Evolutionary conservation across 1,284 basidiomycete species (phyloP).

Genomic region (Leccinum fallax): DNA sequence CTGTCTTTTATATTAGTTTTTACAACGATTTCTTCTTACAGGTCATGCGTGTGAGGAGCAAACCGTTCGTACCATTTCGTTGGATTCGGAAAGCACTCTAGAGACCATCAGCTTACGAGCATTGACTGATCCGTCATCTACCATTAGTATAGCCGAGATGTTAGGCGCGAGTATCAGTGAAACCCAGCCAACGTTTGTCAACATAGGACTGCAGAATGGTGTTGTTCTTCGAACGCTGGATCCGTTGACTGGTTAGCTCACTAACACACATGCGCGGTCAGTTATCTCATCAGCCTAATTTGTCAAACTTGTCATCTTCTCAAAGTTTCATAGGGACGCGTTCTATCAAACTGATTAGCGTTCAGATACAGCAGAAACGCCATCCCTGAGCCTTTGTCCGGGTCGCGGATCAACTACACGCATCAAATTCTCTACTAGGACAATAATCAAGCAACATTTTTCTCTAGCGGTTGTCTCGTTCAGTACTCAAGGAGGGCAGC

Average conservation of each 20-base stretch:
- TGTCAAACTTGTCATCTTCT: too few species aligned
- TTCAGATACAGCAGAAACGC: too few species aligned
- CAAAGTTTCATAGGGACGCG: too few species aligned
- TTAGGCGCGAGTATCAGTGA: constrained; percentile 96
- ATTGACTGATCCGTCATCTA: constrained; percentile 91
- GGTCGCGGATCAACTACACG: too few species aligned
- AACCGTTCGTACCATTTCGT: constrained; percentile 95
- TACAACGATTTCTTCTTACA: constrained; percentile 35
- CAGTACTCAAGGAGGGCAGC: too few species aligned
- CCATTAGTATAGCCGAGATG: constrained; percentile 98
- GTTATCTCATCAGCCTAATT: too few species aligned
- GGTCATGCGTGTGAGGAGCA: constrained; percentile 99
- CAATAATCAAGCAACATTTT: too few species aligned
- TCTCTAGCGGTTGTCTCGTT: too few species aligned
- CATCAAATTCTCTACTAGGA: too few species aligned
- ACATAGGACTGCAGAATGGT: constrained; percentile 96
- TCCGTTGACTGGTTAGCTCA: constrained; percentile 91
- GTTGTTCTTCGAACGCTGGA: constrained; percentile 95
- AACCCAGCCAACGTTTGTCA: constrained; percentile 95
- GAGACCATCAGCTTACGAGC: constrained; percentile 97
- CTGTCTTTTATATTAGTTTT: neutral
- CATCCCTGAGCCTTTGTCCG: too few species aligned
- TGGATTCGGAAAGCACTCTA: constrained; percentile 94
- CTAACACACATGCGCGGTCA: constrained; percentile 50
- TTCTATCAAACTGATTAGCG: too few species aligned